A percentile compares a stretch with the other conserved stretches of the same genome.
phyloP scores from a whole-genome alignment of 2,329 filamentous ascomycete species.

The Colletotrichum sublineola region DNA sequence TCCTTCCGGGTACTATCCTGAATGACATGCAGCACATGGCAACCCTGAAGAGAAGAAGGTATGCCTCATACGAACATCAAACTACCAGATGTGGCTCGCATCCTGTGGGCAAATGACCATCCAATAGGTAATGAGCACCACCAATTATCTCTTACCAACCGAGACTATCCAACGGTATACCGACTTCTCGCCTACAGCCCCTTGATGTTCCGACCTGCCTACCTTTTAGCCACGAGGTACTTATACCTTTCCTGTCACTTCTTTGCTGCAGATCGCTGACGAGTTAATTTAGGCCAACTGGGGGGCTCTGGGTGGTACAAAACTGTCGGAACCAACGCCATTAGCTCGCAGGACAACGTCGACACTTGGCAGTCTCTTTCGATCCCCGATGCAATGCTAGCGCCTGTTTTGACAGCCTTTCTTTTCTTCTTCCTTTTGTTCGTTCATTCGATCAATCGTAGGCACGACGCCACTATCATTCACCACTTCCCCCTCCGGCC shows the following conservation, averaged over 20 bases:
- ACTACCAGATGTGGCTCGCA: conserved; percentile 18
- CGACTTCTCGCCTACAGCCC: background rate
- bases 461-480: background rate
- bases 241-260: background rate
- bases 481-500: background rate
- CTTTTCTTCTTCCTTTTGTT: background rate
- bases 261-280: conserved; percentile 18
- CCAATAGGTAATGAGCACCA: background rate
- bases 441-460: background rate
- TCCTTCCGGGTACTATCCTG: background rate
- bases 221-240: conserved; percentile 12
- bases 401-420: background rate
- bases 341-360: conserved; percentile 9
- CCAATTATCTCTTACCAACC: conserved; percentile 32
- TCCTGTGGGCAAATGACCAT: background rate
- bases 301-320: conserved; percentile 17
- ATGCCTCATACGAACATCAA: background rate
- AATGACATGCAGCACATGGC: background rate
- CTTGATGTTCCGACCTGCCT: background rate
- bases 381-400: conserved; percentile 7
- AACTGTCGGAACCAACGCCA: conserved; percentile 15
- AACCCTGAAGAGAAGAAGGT: background rate
- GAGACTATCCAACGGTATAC: conserved; percentile 15
- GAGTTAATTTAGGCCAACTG: conserved; percentile 16
- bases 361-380: background rate